These are phyloP conservation scores for Corylus heterophylla DNA, from an alignment of 306 rosid genomes.

Conservation along the genomic window DNA sequence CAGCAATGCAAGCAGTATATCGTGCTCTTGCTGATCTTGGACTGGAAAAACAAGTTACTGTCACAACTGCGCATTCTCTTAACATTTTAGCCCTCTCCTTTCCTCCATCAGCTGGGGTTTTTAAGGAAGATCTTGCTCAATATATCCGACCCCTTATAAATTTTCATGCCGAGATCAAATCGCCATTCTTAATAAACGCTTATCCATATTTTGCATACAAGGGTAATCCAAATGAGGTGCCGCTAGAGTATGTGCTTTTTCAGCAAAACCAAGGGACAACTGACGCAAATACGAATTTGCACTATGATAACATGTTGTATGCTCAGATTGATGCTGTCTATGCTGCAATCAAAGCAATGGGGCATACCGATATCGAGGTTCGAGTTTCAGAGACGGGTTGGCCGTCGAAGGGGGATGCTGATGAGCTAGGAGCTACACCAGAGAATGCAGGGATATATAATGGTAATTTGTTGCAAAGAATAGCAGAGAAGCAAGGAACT, in stretches of 20 bases:
- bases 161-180: conserved; percentile 54
- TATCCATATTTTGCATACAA: conserved; percentile 87
- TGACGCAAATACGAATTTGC: conserved; percentile 65
- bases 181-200: conserved; percentile 74
- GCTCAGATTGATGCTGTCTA: conserved; percentile 92
- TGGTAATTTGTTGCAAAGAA: conserved; percentile 59
- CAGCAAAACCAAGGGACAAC: conserved; percentile 68
- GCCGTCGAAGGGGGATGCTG: conserved; percentile 79
- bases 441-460: conserved; percentile 73
- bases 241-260: conserved; percentile 62
- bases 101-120: conserved; percentile 76
- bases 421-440: conserved; percentile 71
- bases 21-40: conserved; percentile 59
- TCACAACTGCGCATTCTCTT: conserved; percentile 75
- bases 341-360: conserved; percentile 67
- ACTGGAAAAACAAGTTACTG: conserved; percentile 48
- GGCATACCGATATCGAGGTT: conserved; percentile 62
- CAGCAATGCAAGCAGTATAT: conserved; percentile 72
- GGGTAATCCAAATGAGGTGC: conserved; percentile 51
- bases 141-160: conserved; percentile 59
- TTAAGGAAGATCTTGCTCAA: conserved; percentile 47
- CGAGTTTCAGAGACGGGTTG: conserved; percentile 86
- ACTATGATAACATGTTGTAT: conserved; percentile 83
- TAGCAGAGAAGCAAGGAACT: conserved; percentile 59
- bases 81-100: conserved; percentile 47